Evolutionary conservation across 805 yeast genomes (phyloP), one percentile per base, ranked within the genome.

Genomic region (Sugiyamaella marilandica): DNA sequence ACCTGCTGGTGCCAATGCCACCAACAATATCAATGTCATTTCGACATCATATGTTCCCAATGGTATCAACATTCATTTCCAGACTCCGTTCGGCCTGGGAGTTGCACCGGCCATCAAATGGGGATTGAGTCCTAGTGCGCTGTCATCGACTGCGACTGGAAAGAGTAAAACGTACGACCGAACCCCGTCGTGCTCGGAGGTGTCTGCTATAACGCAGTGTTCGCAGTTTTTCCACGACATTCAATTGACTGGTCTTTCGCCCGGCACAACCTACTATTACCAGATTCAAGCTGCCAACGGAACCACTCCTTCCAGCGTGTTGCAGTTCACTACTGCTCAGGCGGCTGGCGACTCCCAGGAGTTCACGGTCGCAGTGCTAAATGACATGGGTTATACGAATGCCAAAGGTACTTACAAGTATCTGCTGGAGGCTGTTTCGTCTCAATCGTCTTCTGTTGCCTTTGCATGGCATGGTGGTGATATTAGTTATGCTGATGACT

Each of bases 221-320:
- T 29, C 45, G 46, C 50, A 55, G 45, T 63, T 59, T 55, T 48
- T 53, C 49, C 58, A 60, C 49, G 62, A 62, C 36, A 65, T 62
- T 21, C 58, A 59, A 50, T 29, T 62, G 37, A 45, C 52, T 13
- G 55, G 55, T 32, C 39, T 62, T 52, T 24, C 49, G 41, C 58
- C 64, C 10, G 53, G 54, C 14, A 59, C 63, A 24, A 59, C 54
- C 4, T 62, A 62, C 54, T 60, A 62, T 52, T 62, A 62, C 56
- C 50, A 43, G 29, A 62, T 62, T 34, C 32, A 49, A 7, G 48
- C 56, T 14, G 50, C 56, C 19, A 54, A 57, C 31, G 47, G 57
- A 4, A 50, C 51, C 14, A 46, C 55, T n/a, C 47, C 37, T 14
- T 43, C 51, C 9, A 16, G 32, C 7, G 55, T 54, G 10, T 33